A percentile compares a stretch with the other conserved stretches of the same genome.
Evolutionary conservation across 768 basidiomycete genomes (phyloP).

Genomic region (Albatrellus ellisii): DNA sequence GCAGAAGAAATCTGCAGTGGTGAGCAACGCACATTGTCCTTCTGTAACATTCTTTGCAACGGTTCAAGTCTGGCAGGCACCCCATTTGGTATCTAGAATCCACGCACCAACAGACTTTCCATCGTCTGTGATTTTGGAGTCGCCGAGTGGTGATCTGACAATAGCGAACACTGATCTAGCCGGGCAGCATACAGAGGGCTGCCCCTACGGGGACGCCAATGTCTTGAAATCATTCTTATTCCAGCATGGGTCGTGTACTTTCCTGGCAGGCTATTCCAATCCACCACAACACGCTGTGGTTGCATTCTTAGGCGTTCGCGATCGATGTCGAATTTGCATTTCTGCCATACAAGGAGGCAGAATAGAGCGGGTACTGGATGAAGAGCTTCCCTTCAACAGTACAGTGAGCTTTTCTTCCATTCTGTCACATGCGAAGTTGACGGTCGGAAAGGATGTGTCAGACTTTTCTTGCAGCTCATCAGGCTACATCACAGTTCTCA

Average conservation of each 20-base stretch:
- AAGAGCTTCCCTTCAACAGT: neutral
- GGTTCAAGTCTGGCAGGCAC: constrained; percentile 23
- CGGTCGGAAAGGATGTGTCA: constrained; percentile 14
- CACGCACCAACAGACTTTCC: constrained; percentile 19
- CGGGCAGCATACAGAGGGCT: constrained; percentile 14
- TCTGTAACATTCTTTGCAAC: neutral
- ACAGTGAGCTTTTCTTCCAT: neutral
- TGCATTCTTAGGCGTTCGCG: neutral
- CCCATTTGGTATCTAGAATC: constrained; percentile 27
- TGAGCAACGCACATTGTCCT: constrained; percentile 26
- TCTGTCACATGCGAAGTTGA: neutral
- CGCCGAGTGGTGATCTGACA: constrained; percentile 21
- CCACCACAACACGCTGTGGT: neutral
- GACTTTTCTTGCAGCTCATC: constrained; percentile 20
- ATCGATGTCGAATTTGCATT: neutral
- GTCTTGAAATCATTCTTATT: constrained; percentile 22
- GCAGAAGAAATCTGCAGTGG: constrained; percentile 30
- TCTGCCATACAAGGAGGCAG: neutral
- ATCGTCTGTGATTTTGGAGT: constrained; percentile 21
- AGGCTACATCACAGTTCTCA: constrained; percentile 19
- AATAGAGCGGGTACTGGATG: neutral
- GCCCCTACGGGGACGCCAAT: constrained; percentile 17
- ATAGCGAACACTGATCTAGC: constrained; percentile 19
- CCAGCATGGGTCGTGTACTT: constrained; percentile 17
- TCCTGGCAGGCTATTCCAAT: constrained; percentile 13